Evolutionary conservation across 1,284 basidiomycete species (phyloP).

Genomic region (Boletus holoroseus): DNA sequence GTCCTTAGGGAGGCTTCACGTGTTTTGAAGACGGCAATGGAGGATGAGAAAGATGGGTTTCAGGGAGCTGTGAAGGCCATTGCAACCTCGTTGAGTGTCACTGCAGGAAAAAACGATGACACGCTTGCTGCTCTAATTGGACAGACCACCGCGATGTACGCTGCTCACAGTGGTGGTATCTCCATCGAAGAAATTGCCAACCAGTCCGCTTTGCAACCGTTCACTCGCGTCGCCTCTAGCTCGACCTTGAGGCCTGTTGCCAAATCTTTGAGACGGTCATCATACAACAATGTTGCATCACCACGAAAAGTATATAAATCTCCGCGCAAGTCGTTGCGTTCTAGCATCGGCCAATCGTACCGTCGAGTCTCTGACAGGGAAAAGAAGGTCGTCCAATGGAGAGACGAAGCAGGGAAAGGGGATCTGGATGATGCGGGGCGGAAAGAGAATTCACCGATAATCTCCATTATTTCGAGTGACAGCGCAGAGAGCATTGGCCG

Average conservation of each 20-base stretch:
- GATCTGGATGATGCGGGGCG: slow-evolving; percentile 66
- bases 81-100: slow-evolving; percentile 45
- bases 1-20: slow-evolving; percentile 64
- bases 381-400: slow-evolving; percentile 85
- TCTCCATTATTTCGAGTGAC: slow-evolving; percentile 36
- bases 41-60: slow-evolving; percentile 40
- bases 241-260: slow-evolving; percentile 45
- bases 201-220: slow-evolving; percentile 33
- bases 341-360: slow-evolving; percentile 58
- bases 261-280: slow-evolving; percentile 42
- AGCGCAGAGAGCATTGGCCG: slow-evolving; percentile 27
- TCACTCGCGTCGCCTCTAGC: slow-evolving; percentile 39
- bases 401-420: slow-evolving; percentile 82
- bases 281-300: slow-evolving; percentile 44
- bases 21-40: slow-evolving; percentile 44
- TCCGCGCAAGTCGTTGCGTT: slow-evolving; percentile 66
- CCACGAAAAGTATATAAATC: slow-evolving; percentile 47
- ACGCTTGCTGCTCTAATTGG: slow-evolving; percentile 61
- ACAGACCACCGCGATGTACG: slow-evolving; percentile 54
- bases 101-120: slow-evolving; percentile 65
- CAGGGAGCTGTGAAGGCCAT: slow-evolving; percentile 42
- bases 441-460: slow-evolving; percentile 41
- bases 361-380: slow-evolving; percentile 59
- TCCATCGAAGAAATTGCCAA: slow-evolving; percentile 43
- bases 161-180: slow-evolving; percentile 32